Base-by-base conservation (phyloP, 495 filamentous ascomycete species). In the Penicillium roqueforti region DNA sequence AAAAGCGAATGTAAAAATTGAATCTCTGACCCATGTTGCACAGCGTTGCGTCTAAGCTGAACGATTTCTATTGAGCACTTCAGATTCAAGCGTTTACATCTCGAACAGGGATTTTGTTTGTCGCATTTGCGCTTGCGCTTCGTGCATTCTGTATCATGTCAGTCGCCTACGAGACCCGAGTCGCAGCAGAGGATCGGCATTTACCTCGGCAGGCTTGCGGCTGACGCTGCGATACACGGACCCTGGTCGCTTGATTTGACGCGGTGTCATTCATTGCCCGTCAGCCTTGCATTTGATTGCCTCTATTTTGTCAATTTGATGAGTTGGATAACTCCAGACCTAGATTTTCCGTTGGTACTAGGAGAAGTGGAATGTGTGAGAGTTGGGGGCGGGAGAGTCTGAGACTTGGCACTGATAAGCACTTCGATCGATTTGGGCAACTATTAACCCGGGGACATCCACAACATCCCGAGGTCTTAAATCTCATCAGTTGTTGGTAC, bases 91-190 rank as follows among this genome's bases (percentile, higher is more conserved):
- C 65, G 60, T 41, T 61, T 47, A 23, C 67, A 69, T 40, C 67
- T 59, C 14, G 67, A 59, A 32, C 67, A 69, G 0, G 67, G 67
- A 29, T 61, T 56, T 32, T 68, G 58, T 40, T 69, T 68, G 48
- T 68, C 65, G 49, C 67, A 68, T 50, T 69, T 68, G 22, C 67
- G 55, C 37, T 69, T 69, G 13, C 62, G 58, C 46, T 61, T 69
- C 14, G 65, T 66, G 40, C 67, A 69, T 48, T 69, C 65, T 69
- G 55, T 13, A 37, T 19, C 22, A 5, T 39, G 32, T 59, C 48
- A 63, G 38, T 48, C 14, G 32, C 7, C 14, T 39, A 41, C 32
- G 32, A 43, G 18, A 47, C 37, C 10, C n/a, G 34, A 5, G 28
- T 29, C 9, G 16, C 10, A 23, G 38, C 39, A 47, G 29, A 38